Evolutionary conservation across 1,284 basidiomycete species (phyloP), one percentile per base, ranked within the genome.

Genomic region (Apiotrichum domesticum): DNA sequence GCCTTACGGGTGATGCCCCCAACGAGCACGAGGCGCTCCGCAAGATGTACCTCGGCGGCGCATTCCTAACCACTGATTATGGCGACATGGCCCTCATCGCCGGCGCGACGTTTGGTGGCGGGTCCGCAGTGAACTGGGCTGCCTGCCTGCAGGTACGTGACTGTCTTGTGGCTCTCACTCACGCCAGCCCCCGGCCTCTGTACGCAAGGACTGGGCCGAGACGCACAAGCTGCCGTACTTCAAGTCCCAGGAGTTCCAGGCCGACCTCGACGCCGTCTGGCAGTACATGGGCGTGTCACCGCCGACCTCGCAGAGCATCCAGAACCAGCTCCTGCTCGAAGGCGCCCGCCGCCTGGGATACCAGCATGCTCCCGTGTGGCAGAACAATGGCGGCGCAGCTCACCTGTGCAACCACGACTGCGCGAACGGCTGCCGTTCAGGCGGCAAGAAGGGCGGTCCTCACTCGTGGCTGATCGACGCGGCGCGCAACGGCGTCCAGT

Each of bases 51-150:
- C 76, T 79, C 57, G 61, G 62, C 4, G 69, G 69, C 13, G 78
- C 77, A 0, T 63, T 78, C 35, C 55, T 78, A 43, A 70, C 72
- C 10, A 72, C 69, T 29, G 75, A 78, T 46, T 69, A 75, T 45
- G 72, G 75, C 4, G 66, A 69, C 32, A 63, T 78, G 55, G 75
- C 69, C 47, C 54, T 80, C 29, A 63, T 80, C 4, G 74, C 75
- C 3, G 79, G 74, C 0, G 68, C 69, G 13, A 74, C 72, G 14
- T 79, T 79, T 34, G 79, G 79, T 6, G 79, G 79, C 4, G 79
- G 79, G 11, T 76, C 74, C 1, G 69, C 74, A 21, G 72, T 80
- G 67, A 80, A 80, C 64, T 80, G 79, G 79, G 76, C 75, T 0
- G 79, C 77, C 3, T 75, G 69, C 57, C 63, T 77, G 6, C 61